Evolutionary conservation across 331 rosid genomes (phyloP).

Genomic region (Phaseolus coccineus): DNA sequence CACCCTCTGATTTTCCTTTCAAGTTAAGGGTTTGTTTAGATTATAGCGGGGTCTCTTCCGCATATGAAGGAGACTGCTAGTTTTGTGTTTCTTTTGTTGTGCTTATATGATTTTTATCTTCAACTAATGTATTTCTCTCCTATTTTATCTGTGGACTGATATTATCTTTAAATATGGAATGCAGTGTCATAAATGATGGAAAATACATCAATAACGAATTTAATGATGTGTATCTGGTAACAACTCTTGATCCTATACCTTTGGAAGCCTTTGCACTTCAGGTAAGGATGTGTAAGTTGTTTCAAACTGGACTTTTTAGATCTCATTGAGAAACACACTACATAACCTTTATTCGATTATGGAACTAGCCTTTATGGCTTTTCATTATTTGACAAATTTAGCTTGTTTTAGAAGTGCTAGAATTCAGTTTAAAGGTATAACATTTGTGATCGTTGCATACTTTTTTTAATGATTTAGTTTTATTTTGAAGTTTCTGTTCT

Average conservation of each 20-base stretch:
- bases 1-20: slow-evolving; percentile 20
- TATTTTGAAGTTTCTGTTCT: background rate
- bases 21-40: slow-evolving; percentile 16
- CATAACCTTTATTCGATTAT: slow-evolving; percentile 22
- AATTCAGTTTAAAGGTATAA: background rate
- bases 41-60: background rate
- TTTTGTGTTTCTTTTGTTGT: background rate
- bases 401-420: slow-evolving; percentile 17
- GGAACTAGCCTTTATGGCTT: slow-evolving; percentile 9
- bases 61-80: slow-evolving; percentile 20
- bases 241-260: slow-evolving; percentile 88
- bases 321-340: slow-evolving; percentile 25
- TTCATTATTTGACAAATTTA: slow-evolving; percentile 17
- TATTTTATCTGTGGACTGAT: slow-evolving; percentile 32
- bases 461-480: background rate
- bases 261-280: slow-evolving; percentile 89
- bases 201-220: slow-evolving; percentile 81
- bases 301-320: slow-evolving; percentile 30
- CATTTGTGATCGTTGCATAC: slow-evolving; percentile 5
- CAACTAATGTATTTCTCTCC: slow-evolving; percentile 20
- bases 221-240: slow-evolving; percentile 88
- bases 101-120: background rate
- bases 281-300: slow-evolving; percentile 61
- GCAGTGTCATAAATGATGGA: slow-evolving; percentile 83
- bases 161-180: slow-evolving; percentile 45